Evolutionary conservation across 805 yeast species (phyloP).

Genomic region (Kregervanrija pseudodelftensis): DNA sequence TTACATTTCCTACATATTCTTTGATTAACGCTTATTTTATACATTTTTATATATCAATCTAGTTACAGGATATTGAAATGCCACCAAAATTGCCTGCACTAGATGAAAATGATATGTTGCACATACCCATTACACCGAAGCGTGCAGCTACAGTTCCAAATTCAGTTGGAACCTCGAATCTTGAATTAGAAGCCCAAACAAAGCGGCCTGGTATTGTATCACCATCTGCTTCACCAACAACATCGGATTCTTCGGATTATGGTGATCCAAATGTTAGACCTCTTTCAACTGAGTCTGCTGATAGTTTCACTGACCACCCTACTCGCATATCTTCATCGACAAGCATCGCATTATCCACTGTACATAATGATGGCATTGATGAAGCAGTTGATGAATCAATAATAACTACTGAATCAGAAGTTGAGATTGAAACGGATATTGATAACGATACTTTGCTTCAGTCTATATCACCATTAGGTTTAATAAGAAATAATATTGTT

Average conservation of each 20-base stretch:
- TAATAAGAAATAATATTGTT: too few relatives aligned
- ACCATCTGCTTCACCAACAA: not conserved
- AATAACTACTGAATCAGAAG: not conserved
- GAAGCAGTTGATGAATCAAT: not conserved
- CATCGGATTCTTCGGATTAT: not conserved
- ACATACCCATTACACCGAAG: too few relatives aligned
- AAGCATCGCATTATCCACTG: slow-evolving; percentile 18
- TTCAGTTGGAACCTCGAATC: too few relatives aligned
- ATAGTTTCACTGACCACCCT: slow-evolving; percentile 6
- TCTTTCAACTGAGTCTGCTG: slow-evolving; percentile 16
- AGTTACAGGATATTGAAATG: too few relatives aligned
- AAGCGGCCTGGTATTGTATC: not conserved
- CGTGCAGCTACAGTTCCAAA: too few relatives aligned
- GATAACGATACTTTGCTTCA: too few relatives aligned
- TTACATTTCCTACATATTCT: not conserved
- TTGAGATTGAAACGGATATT: not conserved
- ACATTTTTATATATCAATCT: too few relatives aligned
- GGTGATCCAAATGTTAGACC: slow-evolving; percentile 7
- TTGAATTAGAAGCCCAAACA: not conserved
- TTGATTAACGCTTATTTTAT: not conserved
- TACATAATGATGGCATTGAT: too few relatives aligned
- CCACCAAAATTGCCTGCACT: too few relatives aligned
- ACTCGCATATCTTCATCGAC: slow-evolving; percentile 16
- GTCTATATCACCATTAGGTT: too few relatives aligned
- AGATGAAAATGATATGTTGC: too few relatives aligned